Percentiles rank a stretch among this genome's conserved stretches.
Conservation (phyloP, 129 eudicot species). For the Helianthus annuus region HanXRQr2.0-SUNRISE NC_035444.2:141847005-141847504, state of each 20-base stretch:
- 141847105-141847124: conserved; percentile 66
- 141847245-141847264: conserved; percentile 83
- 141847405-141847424: background rate
- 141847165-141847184: conserved; percentile 63
- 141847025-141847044: background rate
- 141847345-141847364: background rate
- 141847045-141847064: conserved; percentile 32
- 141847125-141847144: conserved; percentile 4
- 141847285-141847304: conserved; percentile 80
- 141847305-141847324: conserved; percentile 88
- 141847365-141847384: conserved; percentile 7
- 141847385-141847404: background rate
- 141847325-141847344: conserved; percentile 2
- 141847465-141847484: background rate
- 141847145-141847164: background rate
- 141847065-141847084: conserved; percentile 78
- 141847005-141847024: background rate
- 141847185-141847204: conserved; percentile 88
- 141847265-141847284: conserved; percentile 94
- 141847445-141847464: background rate
- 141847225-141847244: conserved; percentile 96
- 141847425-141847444: conserved; percentile 7
- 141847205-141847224: conserved; percentile 79
- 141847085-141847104: conserved; percentile 91
- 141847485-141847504: background rate